Conservation (phyloP, 2,329 filamentous ascomycete genomes). For the Alternaria sp. region DNA sequence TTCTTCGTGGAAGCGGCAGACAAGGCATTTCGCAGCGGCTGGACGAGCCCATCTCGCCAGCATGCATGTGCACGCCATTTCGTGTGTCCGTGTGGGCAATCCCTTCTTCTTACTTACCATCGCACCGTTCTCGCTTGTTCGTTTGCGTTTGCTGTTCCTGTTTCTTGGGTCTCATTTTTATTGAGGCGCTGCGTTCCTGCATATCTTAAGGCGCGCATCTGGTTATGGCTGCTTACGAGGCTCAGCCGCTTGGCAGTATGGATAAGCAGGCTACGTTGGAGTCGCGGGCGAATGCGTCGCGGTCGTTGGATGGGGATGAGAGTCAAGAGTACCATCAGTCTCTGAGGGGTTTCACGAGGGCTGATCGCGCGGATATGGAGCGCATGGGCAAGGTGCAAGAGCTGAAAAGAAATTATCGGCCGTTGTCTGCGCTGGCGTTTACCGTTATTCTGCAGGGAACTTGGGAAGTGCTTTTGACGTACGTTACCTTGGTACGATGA, state of each 20-base stretch:
- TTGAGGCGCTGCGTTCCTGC: constrained; percentile 19
- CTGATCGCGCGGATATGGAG: constrained; percentile 39
- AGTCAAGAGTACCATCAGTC: constrained; percentile 36
- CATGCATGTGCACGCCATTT: neutral
- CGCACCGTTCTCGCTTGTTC: constrained; percentile 1
- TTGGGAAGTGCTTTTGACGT: constrained; percentile 44
- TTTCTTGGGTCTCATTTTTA: neutral
- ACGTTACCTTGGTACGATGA: neutral
- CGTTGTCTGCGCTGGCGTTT: constrained; percentile 41
- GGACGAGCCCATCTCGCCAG: constrained; percentile 2
- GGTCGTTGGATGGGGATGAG: constrained; percentile 26
- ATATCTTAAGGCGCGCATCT: constrained; percentile 7
- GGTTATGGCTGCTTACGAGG: constrained; percentile 26
- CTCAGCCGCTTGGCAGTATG: constrained; percentile 12
- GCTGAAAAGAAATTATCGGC: constrained; percentile 43
- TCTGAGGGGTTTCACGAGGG: constrained; percentile 34
- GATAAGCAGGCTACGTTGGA: constrained; percentile 14
- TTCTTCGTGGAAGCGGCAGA: constrained; percentile 1
- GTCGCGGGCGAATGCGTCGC: constrained; percentile 4
- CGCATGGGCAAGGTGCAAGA: constrained; percentile 46
- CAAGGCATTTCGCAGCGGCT: neutral
- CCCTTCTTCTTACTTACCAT: constrained; percentile 4
- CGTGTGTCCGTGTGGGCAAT: neutral
- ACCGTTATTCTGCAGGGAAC: constrained; percentile 43
- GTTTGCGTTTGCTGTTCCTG: neutral